Percentiles rank a stretch among this genome's conserved stretches.
These are phyloP conservation scores for Emergomyces pasteurianus DNA, from an alignment of 2,329 filamentous ascomycete genomes.

Conservation along the genomic window DNA sequence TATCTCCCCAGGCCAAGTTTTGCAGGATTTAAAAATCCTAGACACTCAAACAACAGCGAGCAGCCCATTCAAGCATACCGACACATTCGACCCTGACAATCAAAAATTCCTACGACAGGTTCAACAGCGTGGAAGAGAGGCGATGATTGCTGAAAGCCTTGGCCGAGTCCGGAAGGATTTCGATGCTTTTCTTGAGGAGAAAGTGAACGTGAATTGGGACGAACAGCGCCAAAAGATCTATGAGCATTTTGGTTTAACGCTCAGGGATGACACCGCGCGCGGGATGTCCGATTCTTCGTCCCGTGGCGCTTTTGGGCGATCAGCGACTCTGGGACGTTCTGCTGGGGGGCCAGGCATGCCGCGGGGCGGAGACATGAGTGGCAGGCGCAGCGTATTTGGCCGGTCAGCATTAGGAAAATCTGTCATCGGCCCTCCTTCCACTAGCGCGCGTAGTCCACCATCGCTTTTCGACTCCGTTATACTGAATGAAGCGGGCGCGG, in stretches of 20 bases:
- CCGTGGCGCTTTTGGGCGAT: constrained; percentile 40
- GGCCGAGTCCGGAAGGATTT: constrained; percentile 84
- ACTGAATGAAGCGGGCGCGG: constrained; percentile 38
- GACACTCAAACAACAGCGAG: constrained; percentile 49
- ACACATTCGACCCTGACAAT: constrained; percentile 42
- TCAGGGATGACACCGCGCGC: constrained; percentile 30
- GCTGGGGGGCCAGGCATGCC: constrained; percentile 33
- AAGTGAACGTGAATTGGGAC: constrained; percentile 92
- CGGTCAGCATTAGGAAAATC: constrained; percentile 66
- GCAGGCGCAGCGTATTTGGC: constrained; percentile 49
- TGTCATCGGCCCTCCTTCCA: constrained; percentile 69
- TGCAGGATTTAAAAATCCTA: constrained; percentile 78
- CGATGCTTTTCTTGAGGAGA: constrained; percentile 85
- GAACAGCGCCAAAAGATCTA: constrained; percentile 87
- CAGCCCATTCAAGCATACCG: constrained; percentile 23
- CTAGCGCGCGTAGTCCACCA: constrained; percentile 44
- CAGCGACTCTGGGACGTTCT: constrained; percentile 21
- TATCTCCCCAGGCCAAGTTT: constrained; percentile 72
- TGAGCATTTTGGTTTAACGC: constrained; percentile 81
- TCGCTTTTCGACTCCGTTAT: constrained; percentile 59
- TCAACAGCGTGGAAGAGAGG: constrained; percentile 80
- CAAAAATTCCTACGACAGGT: constrained; percentile 71
- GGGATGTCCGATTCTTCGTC: constrained; percentile 28
- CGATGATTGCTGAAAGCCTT: constrained; percentile 84
- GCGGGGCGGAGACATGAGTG: constrained; percentile 27